Conservation (phyloP, 2,329 filamentous ascomycete genomes). For the Leptodontidium sp. region DNA sequence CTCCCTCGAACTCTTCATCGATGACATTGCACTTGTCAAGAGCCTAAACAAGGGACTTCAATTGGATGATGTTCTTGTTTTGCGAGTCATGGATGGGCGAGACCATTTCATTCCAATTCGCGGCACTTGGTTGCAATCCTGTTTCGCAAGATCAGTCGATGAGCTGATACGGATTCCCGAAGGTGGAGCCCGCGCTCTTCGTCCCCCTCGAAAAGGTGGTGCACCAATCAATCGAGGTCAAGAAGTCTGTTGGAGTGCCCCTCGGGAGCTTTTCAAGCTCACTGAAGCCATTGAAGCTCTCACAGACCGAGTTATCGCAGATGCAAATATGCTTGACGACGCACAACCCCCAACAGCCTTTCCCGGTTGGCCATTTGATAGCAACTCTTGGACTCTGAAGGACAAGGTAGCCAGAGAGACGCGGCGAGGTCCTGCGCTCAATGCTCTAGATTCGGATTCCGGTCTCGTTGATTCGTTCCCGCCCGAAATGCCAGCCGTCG, state of each 20-base stretch:
- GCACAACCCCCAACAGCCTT: slow-evolving; percentile 58
- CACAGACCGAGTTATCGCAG: slow-evolving; percentile 64
- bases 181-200: slow-evolving; percentile 74
- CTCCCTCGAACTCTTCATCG: slow-evolving; percentile 72
- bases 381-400: slow-evolving; percentile 46
- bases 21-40: slow-evolving; percentile 68
- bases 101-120: slow-evolving; percentile 91
- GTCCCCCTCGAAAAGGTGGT: slow-evolving; percentile 32
- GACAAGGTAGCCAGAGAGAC: slow-evolving; percentile 47
- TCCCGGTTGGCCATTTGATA: slow-evolving; percentile 67
- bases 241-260: slow-evolving; percentile 78
- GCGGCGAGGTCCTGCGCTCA: slow-evolving; percentile 53
- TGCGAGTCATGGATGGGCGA: slow-evolving; percentile 82
- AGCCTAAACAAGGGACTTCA: slow-evolving; percentile 74
- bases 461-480: slow-evolving; percentile 68
- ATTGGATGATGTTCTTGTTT: slow-evolving; percentile 87
- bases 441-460: slow-evolving; percentile 77
- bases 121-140: slow-evolving; percentile 81
- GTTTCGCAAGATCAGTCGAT: slow-evolving; percentile 85
- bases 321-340: slow-evolving; percentile 68
- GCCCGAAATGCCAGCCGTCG: slow-evolving; percentile 67
- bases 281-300: slow-evolving; percentile 77
- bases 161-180: slow-evolving; percentile 87
- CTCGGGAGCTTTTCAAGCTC: slow-evolving; percentile 87
- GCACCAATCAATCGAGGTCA: slow-evolving; percentile 52